Evolutionary conservation across 164 flowering plant genomes (phyloP).

Genomic region (Tinospora cordifolia): DNA sequence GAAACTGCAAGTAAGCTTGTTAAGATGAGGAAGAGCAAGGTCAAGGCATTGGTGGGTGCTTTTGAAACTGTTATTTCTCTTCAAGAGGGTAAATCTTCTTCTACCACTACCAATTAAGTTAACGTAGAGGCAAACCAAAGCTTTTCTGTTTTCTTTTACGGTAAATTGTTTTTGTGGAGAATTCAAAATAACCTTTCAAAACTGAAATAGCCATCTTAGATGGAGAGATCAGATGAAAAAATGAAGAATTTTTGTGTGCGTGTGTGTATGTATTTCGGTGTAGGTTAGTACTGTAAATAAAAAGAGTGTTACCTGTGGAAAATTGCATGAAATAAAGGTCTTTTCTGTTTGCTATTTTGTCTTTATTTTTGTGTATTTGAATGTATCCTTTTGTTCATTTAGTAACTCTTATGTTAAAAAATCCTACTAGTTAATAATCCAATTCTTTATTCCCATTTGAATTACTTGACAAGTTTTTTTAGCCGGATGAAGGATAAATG

Average conservation of each 20-base stretch:
- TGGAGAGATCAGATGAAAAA: background rate
- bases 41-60: conserved; percentile 66
- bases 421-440: background rate
- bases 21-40: conserved; percentile 49
- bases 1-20: conserved; percentile 59
- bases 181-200: background rate
- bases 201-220: background rate
- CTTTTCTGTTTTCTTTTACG: background rate
- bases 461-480: background rate
- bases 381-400: background rate
- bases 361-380: background rate
- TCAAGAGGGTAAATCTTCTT: conserved; percentile 30
- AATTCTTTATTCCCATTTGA: background rate
- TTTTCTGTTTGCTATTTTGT: too few relatives aligned
- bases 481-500: background rate
- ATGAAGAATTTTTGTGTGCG: background rate
- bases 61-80: conserved; percentile 66
- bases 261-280: background rate
- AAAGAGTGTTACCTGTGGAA: background rate
- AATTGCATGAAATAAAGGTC: too few relatives aligned
- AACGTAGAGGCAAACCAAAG: background rate
- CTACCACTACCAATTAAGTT: background rate
- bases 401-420: background rate
- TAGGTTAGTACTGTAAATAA: background rate
- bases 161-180: background rate